Percentiles rank a stretch among this genome's conserved stretches.
phyloP scores from a whole-genome alignment of 2,329 filamentous ascomycete species.

The Fusarium sp. region DNA sequence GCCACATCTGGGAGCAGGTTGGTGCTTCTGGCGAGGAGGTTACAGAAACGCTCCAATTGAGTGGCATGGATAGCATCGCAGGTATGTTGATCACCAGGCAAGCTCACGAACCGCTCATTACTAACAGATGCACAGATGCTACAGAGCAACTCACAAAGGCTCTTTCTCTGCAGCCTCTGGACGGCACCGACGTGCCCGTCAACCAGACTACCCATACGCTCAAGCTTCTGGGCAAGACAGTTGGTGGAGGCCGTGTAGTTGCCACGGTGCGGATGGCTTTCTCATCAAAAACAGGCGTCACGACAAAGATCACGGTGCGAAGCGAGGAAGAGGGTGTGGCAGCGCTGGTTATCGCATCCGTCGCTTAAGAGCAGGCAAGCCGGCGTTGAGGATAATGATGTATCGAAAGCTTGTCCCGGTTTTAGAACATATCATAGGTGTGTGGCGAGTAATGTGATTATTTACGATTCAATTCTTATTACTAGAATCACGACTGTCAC shows the following conservation, averaged over 20 bases:
- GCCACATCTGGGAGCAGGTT: slow-evolving; percentile 93
- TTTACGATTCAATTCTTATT: slow-evolving; percentile 31
- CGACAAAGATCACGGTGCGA: slow-evolving; percentile 92
- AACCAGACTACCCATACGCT: slow-evolving; percentile 92
- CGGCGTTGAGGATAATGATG: slow-evolving; percentile 51
- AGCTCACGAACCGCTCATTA: not conserved
- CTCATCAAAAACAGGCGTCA: slow-evolving; percentile 90
- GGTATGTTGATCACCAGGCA: slow-evolving; percentile 64
- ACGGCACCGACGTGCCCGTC: slow-evolving; percentile 90
- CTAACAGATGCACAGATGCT: slow-evolving; percentile 70
- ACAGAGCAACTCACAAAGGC: slow-evolving; percentile 89
- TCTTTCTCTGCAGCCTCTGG: slow-evolving; percentile 89
- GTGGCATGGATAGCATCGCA: slow-evolving; percentile 88
- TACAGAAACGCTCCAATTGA: slow-evolving; percentile 88
- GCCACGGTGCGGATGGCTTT: slow-evolving; percentile 92
- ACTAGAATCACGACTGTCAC: slow-evolving; percentile 22
- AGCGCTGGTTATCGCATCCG: slow-evolving; percentile 81
- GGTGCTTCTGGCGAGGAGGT: slow-evolving; percentile 89
- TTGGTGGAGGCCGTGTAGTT: slow-evolving; percentile 88
- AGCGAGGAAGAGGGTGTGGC: slow-evolving; percentile 94
- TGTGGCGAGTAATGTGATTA: slow-evolving; percentile 38
- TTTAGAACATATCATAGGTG: slow-evolving; percentile 41
- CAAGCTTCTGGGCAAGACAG: slow-evolving; percentile 95
- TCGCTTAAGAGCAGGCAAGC: slow-evolving; percentile 67
- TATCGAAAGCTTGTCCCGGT: slow-evolving; percentile 45